Conservation (phyloP, 352 stramenopile species). For the Pythium phragmiticola region DNA sequence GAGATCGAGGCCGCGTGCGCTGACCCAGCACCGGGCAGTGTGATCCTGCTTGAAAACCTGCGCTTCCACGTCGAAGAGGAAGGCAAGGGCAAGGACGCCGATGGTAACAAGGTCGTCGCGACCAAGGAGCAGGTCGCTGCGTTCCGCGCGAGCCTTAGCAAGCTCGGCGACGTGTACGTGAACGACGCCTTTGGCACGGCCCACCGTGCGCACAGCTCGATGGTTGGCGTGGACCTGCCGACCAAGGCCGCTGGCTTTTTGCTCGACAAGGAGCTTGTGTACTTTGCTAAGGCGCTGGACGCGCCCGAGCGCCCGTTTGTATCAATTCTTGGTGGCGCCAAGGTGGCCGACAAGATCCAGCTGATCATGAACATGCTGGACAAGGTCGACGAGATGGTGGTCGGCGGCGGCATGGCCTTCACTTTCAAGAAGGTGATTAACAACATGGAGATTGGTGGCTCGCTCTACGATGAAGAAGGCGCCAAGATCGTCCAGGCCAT, state of each 20-base stretch:
- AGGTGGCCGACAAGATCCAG: constrained; percentile 99
- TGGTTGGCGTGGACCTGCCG: constrained; percentile 93
- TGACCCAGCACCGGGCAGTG: constrained; percentile 61
- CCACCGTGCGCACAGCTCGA: constrained; percentile 98
- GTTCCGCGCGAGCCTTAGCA: constrained; percentile 92
- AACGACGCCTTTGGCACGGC: constrained; percentile 99
- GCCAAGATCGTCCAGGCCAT: constrained; percentile 89
- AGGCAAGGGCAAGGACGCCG: constrained; percentile 80
- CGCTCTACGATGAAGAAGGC: constrained; percentile 90
- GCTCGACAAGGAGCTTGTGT: constrained; percentile 99
- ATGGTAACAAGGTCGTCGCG: constrained; percentile 83
- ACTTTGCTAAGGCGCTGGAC: constrained; percentile 99
- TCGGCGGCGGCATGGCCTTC: constrained; percentile 99
- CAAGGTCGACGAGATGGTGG: constrained; percentile 98
- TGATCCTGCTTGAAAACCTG: constrained; percentile 99
- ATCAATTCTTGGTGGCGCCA: constrained; percentile 99
- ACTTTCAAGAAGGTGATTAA: constrained; percentile 99
- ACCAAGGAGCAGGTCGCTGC: constrained; percentile 93
- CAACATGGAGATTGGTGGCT: constrained; percentile 94
- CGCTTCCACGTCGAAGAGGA: constrained; percentile 98
- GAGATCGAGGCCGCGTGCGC: constrained; percentile 83
- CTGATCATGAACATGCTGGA: constrained; percentile 99
- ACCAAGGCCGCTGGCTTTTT: constrained; percentile 94
- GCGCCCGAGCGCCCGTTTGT: constrained; percentile 95
- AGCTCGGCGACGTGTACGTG: constrained; percentile 97